Base-by-base conservation (phyloP, 768 basidiomycete genomes). In the Tephrocybe sp. region DNA sequence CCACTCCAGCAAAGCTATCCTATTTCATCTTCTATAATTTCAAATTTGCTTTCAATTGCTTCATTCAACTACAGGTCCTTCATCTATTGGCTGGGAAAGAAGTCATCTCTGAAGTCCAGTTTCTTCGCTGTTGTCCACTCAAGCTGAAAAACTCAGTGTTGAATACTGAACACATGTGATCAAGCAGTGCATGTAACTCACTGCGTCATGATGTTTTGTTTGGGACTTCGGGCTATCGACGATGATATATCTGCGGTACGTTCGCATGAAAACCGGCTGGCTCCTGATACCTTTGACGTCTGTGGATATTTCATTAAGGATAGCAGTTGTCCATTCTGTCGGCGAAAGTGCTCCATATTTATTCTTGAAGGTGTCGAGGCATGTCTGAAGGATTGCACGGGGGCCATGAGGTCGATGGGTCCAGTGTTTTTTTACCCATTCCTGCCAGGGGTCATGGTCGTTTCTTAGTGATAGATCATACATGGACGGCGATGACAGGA, bases 221-320 rank as follows among this genome's bases (percentile, higher is more conserved):
- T 52, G 50, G 53, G 53, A 76, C 70, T 31, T 63, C 36, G 66
- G 60, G 41, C 70, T 68, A 57, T 61, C 73, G 33, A 90, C 66
- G 1, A 86, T 72, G 10, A 86, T 79, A 64, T 78, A 90, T 22
- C 88, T 78, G 22, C 88, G 77, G 58, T 83, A 82, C 24, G 70
- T 58, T 41, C 73, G 65, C 77, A 85, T 82, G 29, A 88, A 69
- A 18, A 58, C 64, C n/a, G 83, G 85, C 52, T 89, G 86, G 37
- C 66, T 63, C 56, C 86, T 83, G 71, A 88, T 77, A 30, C 56
- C 58, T 23, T 60, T 51, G 55, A 89, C 57, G 55, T 85, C 80
- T 15, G 65, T 62, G 2, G 65, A 60, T 36, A 88, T 69, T 29
- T 78, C 76, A 24, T 61, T 55, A 33, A 79, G 74, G 18, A 83